Evolutionary conservation across 352 stramenopile species (phyloP).

Genomic region (Phytophthora sp.): DNA sequence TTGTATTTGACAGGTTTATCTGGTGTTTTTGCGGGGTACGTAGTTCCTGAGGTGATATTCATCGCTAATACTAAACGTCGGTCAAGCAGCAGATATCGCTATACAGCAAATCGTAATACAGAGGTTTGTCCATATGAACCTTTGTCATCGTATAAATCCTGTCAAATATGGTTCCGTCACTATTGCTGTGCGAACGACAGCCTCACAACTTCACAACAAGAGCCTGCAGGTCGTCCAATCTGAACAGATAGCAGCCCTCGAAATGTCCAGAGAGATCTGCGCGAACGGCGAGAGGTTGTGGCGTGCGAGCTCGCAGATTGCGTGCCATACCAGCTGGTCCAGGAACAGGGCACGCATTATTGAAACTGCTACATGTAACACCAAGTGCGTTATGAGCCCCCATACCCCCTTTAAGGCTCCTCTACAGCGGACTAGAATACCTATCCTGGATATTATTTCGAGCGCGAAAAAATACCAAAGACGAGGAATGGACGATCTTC

Average conservation of each 20-base stretch:
- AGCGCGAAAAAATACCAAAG: slow-evolving; percentile 17
- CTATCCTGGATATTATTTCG: no score
- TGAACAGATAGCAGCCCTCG: slow-evolving; percentile 1
- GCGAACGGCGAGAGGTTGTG: slow-evolving; percentile 39
- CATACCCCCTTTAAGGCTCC: no score
- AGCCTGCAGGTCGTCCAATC: slow-evolving; percentile 9
- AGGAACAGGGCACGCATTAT: not conserved
- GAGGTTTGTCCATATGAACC: no score
- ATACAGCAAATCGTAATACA: not conserved
- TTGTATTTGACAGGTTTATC: no score
- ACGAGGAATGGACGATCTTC: not conserved
- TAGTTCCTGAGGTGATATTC: no score
- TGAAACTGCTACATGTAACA: slow-evolving; percentile 14
- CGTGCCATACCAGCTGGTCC: slow-evolving; percentile 34
- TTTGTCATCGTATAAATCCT: no score
- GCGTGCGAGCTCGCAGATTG: slow-evolving; percentile 36
- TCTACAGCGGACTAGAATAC: no score
- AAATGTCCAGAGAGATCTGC: slow-evolving; percentile 36
- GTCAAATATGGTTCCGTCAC: not conserved
- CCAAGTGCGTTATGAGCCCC: slow-evolving; percentile 15
- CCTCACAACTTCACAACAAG: slow-evolving; percentile 33
- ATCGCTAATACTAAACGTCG: no score
- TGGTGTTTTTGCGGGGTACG: no score
- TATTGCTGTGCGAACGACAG: slow-evolving; percentile 29
- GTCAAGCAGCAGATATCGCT: not conserved